Base-by-base conservation (phyloP, 139 green algal genomes). In the Picochlorum sp. region DNA sequence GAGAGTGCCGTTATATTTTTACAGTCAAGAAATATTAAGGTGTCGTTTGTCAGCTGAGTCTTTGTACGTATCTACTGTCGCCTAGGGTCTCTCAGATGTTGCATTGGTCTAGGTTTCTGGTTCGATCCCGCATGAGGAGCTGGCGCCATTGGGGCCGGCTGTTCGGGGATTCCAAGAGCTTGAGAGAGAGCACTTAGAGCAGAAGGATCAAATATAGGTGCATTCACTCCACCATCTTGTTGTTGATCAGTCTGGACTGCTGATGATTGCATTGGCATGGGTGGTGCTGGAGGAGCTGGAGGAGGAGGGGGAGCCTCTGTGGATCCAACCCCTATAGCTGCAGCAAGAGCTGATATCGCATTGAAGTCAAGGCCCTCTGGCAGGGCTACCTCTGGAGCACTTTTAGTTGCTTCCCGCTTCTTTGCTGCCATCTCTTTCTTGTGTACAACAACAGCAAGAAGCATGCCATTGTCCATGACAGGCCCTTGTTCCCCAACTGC, bases 311-410 rank as follows among this genome's bases (percentile, higher is more conserved):
- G 51, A 67, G 66, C 58, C 37, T 44, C 4, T 66, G 18, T 4
- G 20, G 24, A 24, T 2, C 49, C 31, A 13, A 68, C 67, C 16
- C 67, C 67, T 26, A 74, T 20, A 3, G 68, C 60, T 2, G 60
- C 60, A 11, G 60, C 68, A 23, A 74, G 38, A 14, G 68, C 68
- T 6, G 49, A 47, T 30, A 74, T 47, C 2, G 62, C 61, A 11
- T 15, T 11, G 10, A 74, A 21, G 30, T 74, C 68, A 20, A 74
- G 50, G 2, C 69, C 69, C 16, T 44, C 41, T 15, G 69, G 69
- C 52, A 70, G 30, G 1, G 56, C 26, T 47, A 28, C 30, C 9
- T 24, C 24, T 47, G 56, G 49, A 41, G 7, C 34, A 11, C 34
- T 41, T 41, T 41, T 9, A 41, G 34, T 13, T 41, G 34, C 6